A percentile compares a stretch with the other conserved stretches of the same genome.
Evolutionary conservation across 2,329 filamentous ascomycete species (phyloP).

Genomic region (Penicillium sp.): DNA sequence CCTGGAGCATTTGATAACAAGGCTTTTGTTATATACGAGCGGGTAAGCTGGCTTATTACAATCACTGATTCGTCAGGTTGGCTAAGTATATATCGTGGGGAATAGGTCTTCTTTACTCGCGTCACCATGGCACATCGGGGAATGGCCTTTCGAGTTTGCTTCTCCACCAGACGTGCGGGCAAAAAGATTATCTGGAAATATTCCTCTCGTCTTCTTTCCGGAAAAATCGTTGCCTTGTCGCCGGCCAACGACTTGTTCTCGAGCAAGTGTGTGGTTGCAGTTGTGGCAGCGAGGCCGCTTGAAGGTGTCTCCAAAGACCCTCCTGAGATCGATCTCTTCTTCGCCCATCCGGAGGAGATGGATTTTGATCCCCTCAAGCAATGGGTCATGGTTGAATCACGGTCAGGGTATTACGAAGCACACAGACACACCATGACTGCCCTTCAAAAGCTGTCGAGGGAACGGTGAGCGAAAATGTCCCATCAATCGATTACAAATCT

Average conservation of each 20-base stretch:
- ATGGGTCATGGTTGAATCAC: constrained; percentile 80
- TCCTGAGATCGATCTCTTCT: constrained; percentile 77
- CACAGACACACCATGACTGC: constrained; percentile 74
- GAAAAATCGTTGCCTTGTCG: constrained; percentile 62
- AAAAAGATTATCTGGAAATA: constrained; percentile 73
- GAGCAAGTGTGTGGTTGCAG: constrained; percentile 70
- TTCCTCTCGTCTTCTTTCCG: constrained; percentile 62
- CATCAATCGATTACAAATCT: constrained; percentile 2
- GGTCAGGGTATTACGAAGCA: constrained; percentile 77
- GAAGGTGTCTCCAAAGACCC: constrained; percentile 68
- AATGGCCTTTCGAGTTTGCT: constrained; percentile 70
- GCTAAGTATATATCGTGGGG: not conserved
- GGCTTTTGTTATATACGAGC: constrained; percentile 70
- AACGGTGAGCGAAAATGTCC: constrained; percentile 48
- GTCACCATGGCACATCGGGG: constrained; percentile 69
- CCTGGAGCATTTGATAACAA: constrained; percentile 65
- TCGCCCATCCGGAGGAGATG: constrained; percentile 65
- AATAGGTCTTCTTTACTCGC: constrained; percentile 69
- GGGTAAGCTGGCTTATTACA: constrained; percentile 52
- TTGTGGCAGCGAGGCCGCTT: constrained; percentile 73
- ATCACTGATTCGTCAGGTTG: not conserved
- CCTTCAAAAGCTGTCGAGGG: constrained; percentile 68
- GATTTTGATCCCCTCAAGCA: constrained; percentile 72
- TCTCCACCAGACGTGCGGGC: constrained; percentile 69
- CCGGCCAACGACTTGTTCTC: constrained; percentile 65